Evolutionary conservation across 2,329 filamentous ascomycete species (phyloP).

Genomic region (Trichoderma oligosporum): DNA sequence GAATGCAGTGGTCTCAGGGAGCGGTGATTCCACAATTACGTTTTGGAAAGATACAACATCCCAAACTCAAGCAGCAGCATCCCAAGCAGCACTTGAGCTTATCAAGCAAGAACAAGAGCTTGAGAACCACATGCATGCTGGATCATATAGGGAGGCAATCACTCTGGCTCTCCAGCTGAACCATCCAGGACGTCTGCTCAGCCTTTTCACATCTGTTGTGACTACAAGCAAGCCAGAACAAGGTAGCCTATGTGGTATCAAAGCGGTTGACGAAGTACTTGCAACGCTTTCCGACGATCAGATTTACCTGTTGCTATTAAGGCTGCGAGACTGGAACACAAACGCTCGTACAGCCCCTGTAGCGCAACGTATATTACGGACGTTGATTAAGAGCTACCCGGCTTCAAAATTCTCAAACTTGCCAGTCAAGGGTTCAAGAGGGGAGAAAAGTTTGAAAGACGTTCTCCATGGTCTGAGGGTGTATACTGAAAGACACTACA

Average conservation of each 20-base stretch:
- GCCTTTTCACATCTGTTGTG: conserved; percentile 77
- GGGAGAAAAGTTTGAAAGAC: conserved; percentile 69
- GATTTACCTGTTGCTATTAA: conserved; percentile 74
- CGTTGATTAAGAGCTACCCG: conserved; percentile 76
- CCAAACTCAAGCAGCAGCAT: conserved; percentile 70
- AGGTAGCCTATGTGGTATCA: conserved; percentile 60
- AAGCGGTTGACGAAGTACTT: conserved; percentile 78
- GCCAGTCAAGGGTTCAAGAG: conserved; percentile 54
- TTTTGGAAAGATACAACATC: conserved; percentile 94
- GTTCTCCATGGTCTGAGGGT: conserved; percentile 81
- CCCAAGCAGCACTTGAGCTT: conserved; percentile 69
- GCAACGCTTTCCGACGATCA: conserved; percentile 77
- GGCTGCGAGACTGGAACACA: conserved; percentile 94
- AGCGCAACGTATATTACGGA: conserved; percentile 78
- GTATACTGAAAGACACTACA: conserved; percentile 92
- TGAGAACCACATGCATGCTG: conserved; percentile 84
- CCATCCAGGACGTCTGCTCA: conserved; percentile 82
- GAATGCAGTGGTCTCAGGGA: conserved; percentile 80
- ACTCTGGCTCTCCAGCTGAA: conserved; percentile 88
- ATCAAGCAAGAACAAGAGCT: conserved; percentile 94
- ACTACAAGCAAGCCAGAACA: conserved; percentile 57
- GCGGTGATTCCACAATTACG: conserved; percentile 85
- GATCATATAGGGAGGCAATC: conserved; percentile 89
- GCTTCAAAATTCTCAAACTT: conserved; percentile 71
- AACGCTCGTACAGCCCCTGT: conserved; percentile 83